phyloP scores from a whole-genome alignment of 2,329 filamentous ascomycete species.

The Colletotrichum lupini region DNA sequence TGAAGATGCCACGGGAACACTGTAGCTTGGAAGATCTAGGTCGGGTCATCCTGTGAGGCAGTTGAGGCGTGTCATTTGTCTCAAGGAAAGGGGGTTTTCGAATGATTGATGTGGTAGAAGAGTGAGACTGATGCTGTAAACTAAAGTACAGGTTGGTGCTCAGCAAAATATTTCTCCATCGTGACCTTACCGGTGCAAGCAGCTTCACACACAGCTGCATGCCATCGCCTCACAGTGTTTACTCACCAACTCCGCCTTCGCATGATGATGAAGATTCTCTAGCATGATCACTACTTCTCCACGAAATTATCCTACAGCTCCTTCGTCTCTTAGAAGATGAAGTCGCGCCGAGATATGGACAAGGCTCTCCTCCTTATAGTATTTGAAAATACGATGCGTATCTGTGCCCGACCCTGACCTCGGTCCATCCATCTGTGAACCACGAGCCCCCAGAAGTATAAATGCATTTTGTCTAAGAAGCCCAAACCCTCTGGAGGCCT shows the following conservation, averaged over 20 bases:
- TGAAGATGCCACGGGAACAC: no score
- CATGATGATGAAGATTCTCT: not conserved
- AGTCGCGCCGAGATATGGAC: no score
- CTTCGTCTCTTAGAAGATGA: not conserved
- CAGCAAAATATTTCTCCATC: not conserved
- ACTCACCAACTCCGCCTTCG: not conserved
- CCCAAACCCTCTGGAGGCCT: not conserved
- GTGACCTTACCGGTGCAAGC: not conserved
- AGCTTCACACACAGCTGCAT: not conserved
- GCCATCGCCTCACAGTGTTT: not conserved
- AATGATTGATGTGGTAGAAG: not conserved
- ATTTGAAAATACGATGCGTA: not conserved
- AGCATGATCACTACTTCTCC: not conserved
- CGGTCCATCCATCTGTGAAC: not conserved
- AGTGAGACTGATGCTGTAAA: not conserved
- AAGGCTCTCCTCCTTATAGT: not conserved
- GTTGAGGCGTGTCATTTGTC: no score
- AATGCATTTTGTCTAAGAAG: not conserved
- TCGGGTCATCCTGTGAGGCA: no score
- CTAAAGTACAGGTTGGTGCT: not conserved
- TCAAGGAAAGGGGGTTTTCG: no score
- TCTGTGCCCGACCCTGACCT: not conserved
- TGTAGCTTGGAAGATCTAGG: no score
- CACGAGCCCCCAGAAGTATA: not conserved
- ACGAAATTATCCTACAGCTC: not conserved